Conservation (phyloP, 305 asterid genomes). For the Coffea humblotiana region DNA sequence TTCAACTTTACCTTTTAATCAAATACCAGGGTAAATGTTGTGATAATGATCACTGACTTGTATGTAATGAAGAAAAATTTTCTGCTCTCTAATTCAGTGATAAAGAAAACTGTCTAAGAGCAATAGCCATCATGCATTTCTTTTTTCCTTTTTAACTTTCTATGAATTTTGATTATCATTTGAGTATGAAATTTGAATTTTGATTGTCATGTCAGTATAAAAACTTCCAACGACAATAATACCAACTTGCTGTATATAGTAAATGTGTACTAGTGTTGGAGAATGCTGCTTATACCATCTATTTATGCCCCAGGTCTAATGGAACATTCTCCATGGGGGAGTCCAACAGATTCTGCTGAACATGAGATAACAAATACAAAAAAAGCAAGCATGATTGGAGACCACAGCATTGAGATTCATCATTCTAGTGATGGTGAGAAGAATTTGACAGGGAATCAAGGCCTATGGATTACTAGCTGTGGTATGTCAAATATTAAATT, state of each 20-base stretch:
- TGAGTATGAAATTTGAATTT: not conserved
- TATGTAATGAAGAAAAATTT: not conserved
- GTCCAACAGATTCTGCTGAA: not conserved
- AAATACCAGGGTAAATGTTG: not conserved
- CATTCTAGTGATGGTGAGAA: slow-evolving; percentile 5
- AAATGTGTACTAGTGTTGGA: not conserved
- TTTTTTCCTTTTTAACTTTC: not conserved
- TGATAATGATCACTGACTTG: not conserved
- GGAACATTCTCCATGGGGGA: slow-evolving; percentile 14
- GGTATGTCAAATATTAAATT: not conserved
- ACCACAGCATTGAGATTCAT: slow-evolving; percentile 5
- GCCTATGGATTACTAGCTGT: not conserved
- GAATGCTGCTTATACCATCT: not conserved
- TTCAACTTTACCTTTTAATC: not conserved
- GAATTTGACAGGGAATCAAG: not conserved
- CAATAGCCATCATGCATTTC: not conserved
- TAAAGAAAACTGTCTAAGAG: too few relatives aligned
- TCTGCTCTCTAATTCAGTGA: not conserved
- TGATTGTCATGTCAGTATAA: not conserved
- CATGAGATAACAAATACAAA: not conserved
- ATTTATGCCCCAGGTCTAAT: not conserved
- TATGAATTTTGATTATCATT: not conserved
- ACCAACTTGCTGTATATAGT: not conserved
- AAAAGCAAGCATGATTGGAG: not conserved
- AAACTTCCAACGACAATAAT: not conserved